phyloP scores from a whole-genome alignment of 805 yeast species.

The Metschnikowia hibisci region DNA sequence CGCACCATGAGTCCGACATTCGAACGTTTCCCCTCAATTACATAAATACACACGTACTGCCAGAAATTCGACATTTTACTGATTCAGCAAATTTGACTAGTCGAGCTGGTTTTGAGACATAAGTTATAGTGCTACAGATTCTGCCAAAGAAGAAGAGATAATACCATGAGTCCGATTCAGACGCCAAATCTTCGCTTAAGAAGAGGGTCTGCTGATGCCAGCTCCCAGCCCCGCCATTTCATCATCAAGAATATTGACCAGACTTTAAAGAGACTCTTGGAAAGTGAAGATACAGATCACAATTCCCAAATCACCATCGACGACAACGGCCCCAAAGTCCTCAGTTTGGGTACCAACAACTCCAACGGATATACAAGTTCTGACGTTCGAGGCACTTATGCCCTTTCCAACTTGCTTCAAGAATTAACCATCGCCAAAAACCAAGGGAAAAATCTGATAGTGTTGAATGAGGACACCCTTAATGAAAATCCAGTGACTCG shows the following conservation, averaged over 20 bases:
- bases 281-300: constrained; percentile 79
- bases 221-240: constrained; percentile 44
- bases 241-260: constrained; percentile 71
- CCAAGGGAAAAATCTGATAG: constrained; percentile 71
- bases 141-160: no score
- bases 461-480: constrained; percentile 76
- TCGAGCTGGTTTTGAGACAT: no score
- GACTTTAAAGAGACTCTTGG: constrained; percentile 64
- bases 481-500: constrained; percentile 85
- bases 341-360: constrained; percentile 75
- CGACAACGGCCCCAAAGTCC: constrained; percentile 80
- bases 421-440: constrained; percentile 84
- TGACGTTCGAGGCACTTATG: constrained; percentile 82
- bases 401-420: constrained; percentile 81
- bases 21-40: no score
- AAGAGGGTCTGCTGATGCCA: constrained; percentile 3
- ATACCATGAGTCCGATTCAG: no score
- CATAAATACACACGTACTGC: no score
- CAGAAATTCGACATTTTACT: no score
- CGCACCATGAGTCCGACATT: no score
- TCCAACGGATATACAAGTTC: constrained; percentile 69
- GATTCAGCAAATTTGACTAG: no score
- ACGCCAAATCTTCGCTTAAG: not conserved
- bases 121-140: no score
- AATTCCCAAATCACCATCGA: constrained; percentile 83